Evolutionary conservation across 2,329 filamentous ascomycete species (phyloP), one percentile per base, ranked within the genome.

Genomic region (Stylonectria norvegica): DNA sequence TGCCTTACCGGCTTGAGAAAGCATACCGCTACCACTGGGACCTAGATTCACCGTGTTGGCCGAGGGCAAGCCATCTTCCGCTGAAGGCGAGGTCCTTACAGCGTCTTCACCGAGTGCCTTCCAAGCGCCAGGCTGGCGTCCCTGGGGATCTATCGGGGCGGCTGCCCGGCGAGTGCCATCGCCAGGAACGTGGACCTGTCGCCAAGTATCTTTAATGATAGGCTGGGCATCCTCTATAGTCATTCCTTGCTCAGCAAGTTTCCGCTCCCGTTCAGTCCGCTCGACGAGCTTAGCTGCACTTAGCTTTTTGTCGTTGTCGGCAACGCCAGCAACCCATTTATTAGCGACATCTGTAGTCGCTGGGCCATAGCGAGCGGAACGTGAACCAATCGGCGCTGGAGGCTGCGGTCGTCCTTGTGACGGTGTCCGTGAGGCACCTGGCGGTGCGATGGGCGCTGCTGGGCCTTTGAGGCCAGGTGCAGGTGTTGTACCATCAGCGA

Each of bases 141-240:
- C 45, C 40, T 63, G 59, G 3, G 50, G 48, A 15, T 65, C 60
- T 8, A 53, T 43, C 4, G 52, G 32, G 4, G 38, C 53, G 5
- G 56, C 38, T 4, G 49, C 14, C 28, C 58, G 61, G 31, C 64
- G 56, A 25, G 61, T 64, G 8, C 64, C 64, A 45, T 67, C 64
- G 14, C 62, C 64, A 11, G 62, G 56, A 14, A 61, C 53, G 39
- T 65, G 64, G 6, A 67, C 63, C 3, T 70, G 67, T 14, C 73
- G 71, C 76, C 76, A 80, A 1, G 69, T 75, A 33, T 79, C 76
- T 36, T 71, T 75, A 50, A 78, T 75, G 4, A 61, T 48, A 2
- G 72, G 66, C 22, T 74, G 72, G 5, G 65, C 54, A 40, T 76
- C 71, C 12, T 69, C 64, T 16, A 71, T 49, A 1, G 64, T 62